phyloP scores from a whole-genome alignment of 805 yeast genomes.

The Metschnikowia vanudenii region DNA sequence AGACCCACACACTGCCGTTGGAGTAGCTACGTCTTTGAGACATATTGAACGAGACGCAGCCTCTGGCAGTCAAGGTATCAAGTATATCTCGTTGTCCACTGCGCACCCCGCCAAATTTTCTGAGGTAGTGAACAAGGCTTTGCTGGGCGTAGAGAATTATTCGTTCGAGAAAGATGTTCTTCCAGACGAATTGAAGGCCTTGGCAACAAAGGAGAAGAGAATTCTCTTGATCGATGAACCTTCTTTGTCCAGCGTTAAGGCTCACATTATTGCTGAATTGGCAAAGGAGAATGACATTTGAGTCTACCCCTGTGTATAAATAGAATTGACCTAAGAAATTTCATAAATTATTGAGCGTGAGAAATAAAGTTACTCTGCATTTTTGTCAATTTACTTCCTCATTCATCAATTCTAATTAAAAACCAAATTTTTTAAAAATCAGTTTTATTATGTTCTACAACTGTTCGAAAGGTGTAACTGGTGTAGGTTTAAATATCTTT shows the following conservation, averaged over 20 bases:
- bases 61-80: slow-evolving; percentile 35
- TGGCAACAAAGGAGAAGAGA: slow-evolving; percentile 71
- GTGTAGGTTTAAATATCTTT: too few relatives aligned
- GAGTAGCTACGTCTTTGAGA: slow-evolving; percentile 74
- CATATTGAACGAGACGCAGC: slow-evolving; percentile 50
- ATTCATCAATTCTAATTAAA: too few relatives aligned
- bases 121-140: slow-evolving; percentile 87
- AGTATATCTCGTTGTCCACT: slow-evolving; percentile 80
- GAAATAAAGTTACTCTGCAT: too few relatives aligned
- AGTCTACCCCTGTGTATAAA: background rate
- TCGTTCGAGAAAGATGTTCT: slow-evolving; percentile 85
- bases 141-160: slow-evolving; percentile 64
- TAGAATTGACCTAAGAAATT: too few relatives aligned
- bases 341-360: too few relatives aligned
- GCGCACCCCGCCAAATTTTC: slow-evolving; percentile 99
- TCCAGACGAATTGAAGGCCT: slow-evolving; percentile 79
- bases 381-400: too few relatives aligned
- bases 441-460: too few relatives aligned
- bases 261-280: slow-evolving; percentile 71
- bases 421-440: too few relatives aligned
- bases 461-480: too few relatives aligned
- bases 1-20: slow-evolving; percentile 97
- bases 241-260: slow-evolving; percentile 71
- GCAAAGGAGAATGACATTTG: slow-evolving; percentile 19
- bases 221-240: slow-evolving; percentile 68